Conservation (phyloP, 306 rosid genomes). For the Notholithocarpus densiflorus region DNA sequence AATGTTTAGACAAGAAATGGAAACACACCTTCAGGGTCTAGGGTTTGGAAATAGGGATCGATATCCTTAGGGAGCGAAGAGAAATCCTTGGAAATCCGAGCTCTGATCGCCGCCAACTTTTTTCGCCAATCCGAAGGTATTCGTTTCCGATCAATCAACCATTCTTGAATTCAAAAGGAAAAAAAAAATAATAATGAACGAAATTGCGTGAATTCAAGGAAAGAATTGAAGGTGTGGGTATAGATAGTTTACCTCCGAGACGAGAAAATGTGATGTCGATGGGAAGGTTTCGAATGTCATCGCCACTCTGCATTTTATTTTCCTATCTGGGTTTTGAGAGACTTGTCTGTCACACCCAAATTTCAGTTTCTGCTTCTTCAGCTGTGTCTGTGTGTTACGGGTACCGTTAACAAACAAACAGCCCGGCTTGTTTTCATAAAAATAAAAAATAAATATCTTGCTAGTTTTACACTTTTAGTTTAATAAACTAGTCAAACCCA, state of each 20-base stretch:
- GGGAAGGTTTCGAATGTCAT: constrained; percentile 74
- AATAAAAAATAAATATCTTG: too few species aligned
- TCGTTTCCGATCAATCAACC: constrained; percentile 93
- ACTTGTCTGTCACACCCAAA: not conserved
- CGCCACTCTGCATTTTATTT: constrained; percentile 58
- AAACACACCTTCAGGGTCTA: constrained; percentile 61
- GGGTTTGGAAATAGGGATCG: constrained; percentile 68
- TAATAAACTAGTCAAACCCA: too few species aligned
- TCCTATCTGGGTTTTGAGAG: not conserved
- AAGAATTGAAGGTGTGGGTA: not conserved
- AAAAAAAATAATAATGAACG: not conserved
- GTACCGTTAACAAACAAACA: too few species aligned
- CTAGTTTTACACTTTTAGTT: too few species aligned
- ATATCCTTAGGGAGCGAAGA: constrained; percentile 71
- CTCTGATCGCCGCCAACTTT: constrained; percentile 60
- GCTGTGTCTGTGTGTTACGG: too few species aligned
- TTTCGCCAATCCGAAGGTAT: constrained; percentile 89
- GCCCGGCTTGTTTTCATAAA: too few species aligned
- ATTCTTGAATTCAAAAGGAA: constrained; percentile 45
- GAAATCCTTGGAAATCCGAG: constrained; percentile 72
- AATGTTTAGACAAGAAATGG: not conserved
- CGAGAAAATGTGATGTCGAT: constrained; percentile 93
- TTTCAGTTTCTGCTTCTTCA: not conserved
- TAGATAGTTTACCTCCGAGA: constrained; percentile 60
- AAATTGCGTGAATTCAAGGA: not conserved